phyloP scores from a whole-genome alignment of 345 rosid genomes.

The Gossypioides kirkii region DNA sequence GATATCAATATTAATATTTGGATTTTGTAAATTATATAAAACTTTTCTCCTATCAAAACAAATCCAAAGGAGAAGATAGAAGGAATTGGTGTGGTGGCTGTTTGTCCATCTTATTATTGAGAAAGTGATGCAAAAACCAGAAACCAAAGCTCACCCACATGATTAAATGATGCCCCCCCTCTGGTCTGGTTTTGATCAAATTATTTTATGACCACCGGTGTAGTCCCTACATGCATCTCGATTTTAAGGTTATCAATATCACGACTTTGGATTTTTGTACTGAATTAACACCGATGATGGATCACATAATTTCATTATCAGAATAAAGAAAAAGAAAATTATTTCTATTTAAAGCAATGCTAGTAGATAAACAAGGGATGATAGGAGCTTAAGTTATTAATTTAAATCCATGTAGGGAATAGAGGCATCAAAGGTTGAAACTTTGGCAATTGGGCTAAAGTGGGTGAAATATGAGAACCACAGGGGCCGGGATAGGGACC shows the following conservation, averaged over 20 bases:
- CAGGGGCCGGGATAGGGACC: conserved; percentile 2
- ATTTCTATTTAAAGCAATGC: no score
- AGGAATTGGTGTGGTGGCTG: not conserved
- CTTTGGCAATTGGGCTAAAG: no score
- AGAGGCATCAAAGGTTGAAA: not conserved
- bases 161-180: not conserved
- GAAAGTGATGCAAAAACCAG: not conserved
- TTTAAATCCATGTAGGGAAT: not conserved
- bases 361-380: not conserved
- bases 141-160: not conserved
- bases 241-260: no score
- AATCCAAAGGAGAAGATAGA: no score
- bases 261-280: no score
- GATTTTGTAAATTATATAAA: no score
- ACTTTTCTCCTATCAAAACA: no score
- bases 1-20: no score
- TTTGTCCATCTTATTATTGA: not conserved
- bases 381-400: not conserved
- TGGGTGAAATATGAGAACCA: conserved; percentile 15
- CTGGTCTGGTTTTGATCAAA: not conserved
- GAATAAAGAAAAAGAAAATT: no score
- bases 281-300: no score
- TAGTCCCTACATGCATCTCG: no score
- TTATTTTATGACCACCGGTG: not conserved
- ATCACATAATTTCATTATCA: no score